A percentile compares a stretch with the other conserved stretches of the same genome.
These are phyloP conservation scores for Penicillium italicum DNA, from an alignment of 2,329 filamentous ascomycete genomes.

Conservation along the genomic window DNA sequence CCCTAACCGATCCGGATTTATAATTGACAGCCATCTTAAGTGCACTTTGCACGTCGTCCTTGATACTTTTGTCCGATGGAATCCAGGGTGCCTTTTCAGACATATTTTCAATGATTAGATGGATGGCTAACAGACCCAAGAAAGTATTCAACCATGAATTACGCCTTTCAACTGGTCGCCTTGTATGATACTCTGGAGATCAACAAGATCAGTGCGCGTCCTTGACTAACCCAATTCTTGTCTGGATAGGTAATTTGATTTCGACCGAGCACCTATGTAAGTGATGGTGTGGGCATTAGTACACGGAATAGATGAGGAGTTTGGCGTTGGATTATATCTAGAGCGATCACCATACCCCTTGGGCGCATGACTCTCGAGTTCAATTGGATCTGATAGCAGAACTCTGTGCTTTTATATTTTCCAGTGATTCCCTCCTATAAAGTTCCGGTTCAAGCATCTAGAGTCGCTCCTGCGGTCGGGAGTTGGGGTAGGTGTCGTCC, in stretches of 20 bases:
- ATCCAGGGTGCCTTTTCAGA: neutral
- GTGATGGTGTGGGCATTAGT: neutral
- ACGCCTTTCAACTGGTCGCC: neutral
- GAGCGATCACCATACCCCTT: too few relatives aligned
- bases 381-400: too few relatives aligned
- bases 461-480: too few relatives aligned
- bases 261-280: neutral
- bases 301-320: neutral
- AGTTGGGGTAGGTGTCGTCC: too few relatives aligned
- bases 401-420: too few relatives aligned
- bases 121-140: neutral
- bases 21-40: neutral
- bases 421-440: too few relatives aligned
- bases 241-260: neutral
- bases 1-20: neutral
- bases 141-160: neutral
- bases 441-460: too few relatives aligned
- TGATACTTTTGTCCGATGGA: neutral
- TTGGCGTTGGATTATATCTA: too few relatives aligned
- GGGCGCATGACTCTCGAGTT: too few relatives aligned
- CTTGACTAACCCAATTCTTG: neutral
- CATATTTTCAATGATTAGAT: neutral
- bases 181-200: neutral
- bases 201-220: neutral
- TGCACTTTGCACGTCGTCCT: neutral